Evolutionary conservation across 306 rosid genomes (phyloP), one percentile per base, ranked within the genome.

Genomic region (Rosa rugosa): DNA sequence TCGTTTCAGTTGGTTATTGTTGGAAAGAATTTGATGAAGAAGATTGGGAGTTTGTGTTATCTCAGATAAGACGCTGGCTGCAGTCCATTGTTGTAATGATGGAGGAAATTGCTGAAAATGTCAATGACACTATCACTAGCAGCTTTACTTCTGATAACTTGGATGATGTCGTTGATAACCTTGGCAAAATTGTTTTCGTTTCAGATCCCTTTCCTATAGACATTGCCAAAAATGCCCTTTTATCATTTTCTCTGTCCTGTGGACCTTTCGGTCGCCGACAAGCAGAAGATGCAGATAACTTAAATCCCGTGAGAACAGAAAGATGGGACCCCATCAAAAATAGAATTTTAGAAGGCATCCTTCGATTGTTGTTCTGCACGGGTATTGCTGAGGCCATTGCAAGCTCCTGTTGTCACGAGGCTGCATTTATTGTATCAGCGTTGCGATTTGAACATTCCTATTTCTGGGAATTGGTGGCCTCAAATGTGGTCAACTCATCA

Each of bases 321-420:
- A 91, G 80, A 66, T 81, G 87, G 85, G 92, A 86, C 78, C 88
- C 86, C 75, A 73, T 89, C 79, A 88, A 85, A 81, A 92, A 90
- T 84, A 87, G 98, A 74, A 89, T 95, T 69, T 71, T 89, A 59
- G 99, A 95, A 78, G 99, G 96, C 78, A 80, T 91, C 82, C 93
- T 95, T 75, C 88, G 99, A 62, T 49, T 92, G 75, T 89, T 95
- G 59, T 95, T 95, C 83, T 95, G 99, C 89, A 88, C 96, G 6
- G 99, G 98, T 66, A 84, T 92, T 72, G 86, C 98, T 45, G 99
- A 95, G 85, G 97, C 97, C 74, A 85, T 91, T 71, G 96, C 90
- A 51, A 79, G 81, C 69, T 80, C 90, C 81, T 86, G 50, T 87
- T 81, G 78, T 85, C 82, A 83, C 79, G 94, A 86, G 78, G 96